These are phyloP conservation scores for Scutellaria baicalensis DNA, from an alignment of 257 asterid species.

Conservation along the genomic window DNA sequence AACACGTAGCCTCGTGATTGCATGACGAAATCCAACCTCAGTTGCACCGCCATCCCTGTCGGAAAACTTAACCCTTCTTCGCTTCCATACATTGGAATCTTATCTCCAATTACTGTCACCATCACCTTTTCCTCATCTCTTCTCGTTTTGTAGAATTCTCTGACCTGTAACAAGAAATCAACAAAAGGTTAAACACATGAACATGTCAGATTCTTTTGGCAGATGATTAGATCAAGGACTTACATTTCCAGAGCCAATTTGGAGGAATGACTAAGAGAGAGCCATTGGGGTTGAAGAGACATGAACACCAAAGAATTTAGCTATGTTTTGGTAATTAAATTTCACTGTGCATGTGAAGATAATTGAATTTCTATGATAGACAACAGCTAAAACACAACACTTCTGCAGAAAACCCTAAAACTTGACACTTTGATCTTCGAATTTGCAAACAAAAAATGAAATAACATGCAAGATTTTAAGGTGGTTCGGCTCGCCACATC, in stretches of 20 bases:
- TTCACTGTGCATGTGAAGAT: conserved; percentile 40
- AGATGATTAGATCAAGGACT: conserved; percentile 14
- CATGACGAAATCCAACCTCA: conserved; percentile 50
- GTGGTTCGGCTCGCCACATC: too few relatives aligned
- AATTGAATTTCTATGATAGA: too few relatives aligned
- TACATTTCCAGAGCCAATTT: conserved; percentile 55
- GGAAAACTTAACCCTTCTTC: conserved; percentile 59
- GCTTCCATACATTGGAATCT: conserved; percentile 73
- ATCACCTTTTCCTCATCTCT: conserved; percentile 27
- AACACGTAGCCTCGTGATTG: conserved; percentile 64
- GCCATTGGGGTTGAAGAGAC: conserved; percentile 55
- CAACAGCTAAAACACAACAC: too few relatives aligned
- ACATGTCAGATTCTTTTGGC: not conserved
- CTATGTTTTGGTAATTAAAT: conserved; percentile 51
- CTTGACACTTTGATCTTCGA: too few relatives aligned
- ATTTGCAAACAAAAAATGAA: too few relatives aligned
- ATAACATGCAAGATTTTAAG: too few relatives aligned
- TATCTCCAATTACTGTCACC: conserved; percentile 50
- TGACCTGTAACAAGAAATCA: conserved; percentile 35
- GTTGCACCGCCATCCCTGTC: conserved; percentile 53
- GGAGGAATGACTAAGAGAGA: conserved; percentile 45
- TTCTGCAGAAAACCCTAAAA: too few relatives aligned
- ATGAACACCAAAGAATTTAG: conserved; percentile 62
- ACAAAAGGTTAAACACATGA: not conserved
- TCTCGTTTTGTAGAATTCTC: conserved; percentile 54